Evolutionary conservation across 768 basidiomycete genomes (phyloP), one percentile per base, ranked within the genome.

Genomic region (Tulasnella sp.): DNA sequence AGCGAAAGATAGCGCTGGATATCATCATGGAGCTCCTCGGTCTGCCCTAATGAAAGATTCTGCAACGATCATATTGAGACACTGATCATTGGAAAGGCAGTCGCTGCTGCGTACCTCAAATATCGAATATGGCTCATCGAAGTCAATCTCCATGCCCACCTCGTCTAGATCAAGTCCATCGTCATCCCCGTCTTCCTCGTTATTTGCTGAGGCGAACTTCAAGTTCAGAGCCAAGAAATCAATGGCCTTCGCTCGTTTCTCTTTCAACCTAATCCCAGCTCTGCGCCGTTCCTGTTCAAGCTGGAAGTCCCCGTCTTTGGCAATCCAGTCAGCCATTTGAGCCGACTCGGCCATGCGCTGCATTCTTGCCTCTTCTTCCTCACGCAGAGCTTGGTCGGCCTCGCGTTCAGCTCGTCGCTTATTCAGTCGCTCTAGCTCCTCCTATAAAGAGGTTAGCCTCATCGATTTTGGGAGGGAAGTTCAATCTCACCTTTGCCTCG

Each of bases 81-180:
- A 58, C 21, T 25, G n/a, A n/a, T 44, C 29, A 15, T 38, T 15
- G 15, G 7, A 38, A 7, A 7, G 5, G 5, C 5, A 38, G 5
- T 15, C 7, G 15, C 34, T 38, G 5, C 15, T 2, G 75, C 87
- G 62, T 69, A 92, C 93, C 63, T 96, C 91, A 63, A 98, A 85
- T 64, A 99, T 98, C 65, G 87, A 89, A 73, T 98, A 99, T 1
- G 96, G 96, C 68, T 99, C 96, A 64, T 99, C 96, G 46, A 98
- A 78, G 69, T 99, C 96, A 66, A 98, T 96, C 71, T 99, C 96
- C 52, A 99, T 77, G 25, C 91, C 92, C 46, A 85, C 81, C 60
- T 90, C 90, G 22, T 92, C 92, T 60, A 82, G 78, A 31, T 78
- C 78, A 38, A 75, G 72, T 11, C 73, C 75, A 50, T 80, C 78